Conservation (phyloP, 805 yeast genomes). For the Jamesozyma lodderae region DNA sequence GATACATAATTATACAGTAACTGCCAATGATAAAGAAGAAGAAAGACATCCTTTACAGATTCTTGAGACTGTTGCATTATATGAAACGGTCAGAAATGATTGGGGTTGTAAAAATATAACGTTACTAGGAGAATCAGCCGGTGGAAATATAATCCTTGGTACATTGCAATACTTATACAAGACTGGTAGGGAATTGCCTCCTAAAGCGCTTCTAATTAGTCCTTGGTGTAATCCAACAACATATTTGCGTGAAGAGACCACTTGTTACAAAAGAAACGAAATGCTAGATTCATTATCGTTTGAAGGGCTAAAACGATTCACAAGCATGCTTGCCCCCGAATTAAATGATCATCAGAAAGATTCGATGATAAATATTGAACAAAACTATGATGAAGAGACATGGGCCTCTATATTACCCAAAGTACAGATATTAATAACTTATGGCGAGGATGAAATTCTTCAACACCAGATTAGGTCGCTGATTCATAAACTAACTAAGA, state of each 20-base stretch:
- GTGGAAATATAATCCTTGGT: slow-evolving; percentile 18
- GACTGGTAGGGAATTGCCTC: slow-evolving; percentile 8
- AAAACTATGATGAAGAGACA: slow-evolving; percentile 8
- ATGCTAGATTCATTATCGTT: slow-evolving; percentile 11
- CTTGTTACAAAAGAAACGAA: background rate
- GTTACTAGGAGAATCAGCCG: slow-evolving; percentile 25
- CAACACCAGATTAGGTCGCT: slow-evolving; percentile 12
- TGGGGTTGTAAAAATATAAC: slow-evolving; percentile 9
- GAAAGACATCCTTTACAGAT: slow-evolving; percentile 11
- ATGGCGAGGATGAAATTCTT: slow-evolving; percentile 21
- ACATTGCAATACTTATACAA: slow-evolving; percentile 9
- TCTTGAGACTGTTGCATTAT: slow-evolving; percentile 10
- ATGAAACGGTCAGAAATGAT: slow-evolving; percentile 7
- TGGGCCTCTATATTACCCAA: slow-evolving; percentile 13
- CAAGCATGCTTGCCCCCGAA: background rate
- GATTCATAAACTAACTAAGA: slow-evolving; percentile 4
- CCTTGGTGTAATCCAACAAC: slow-evolving; percentile 24
- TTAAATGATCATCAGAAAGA: slow-evolving; percentile 2
- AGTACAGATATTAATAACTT: slow-evolving; percentile 11
- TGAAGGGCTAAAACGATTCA: slow-evolving; percentile 7
- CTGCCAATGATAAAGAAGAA: slow-evolving; percentile 5
- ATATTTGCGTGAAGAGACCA: slow-evolving; percentile 2
- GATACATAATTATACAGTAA: slow-evolving; percentile 16
- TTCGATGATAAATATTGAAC: slow-evolving; percentile 15
- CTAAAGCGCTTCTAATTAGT: slow-evolving; percentile 17